Evolutionary conservation across 495 filamentous ascomycete species (phyloP).

Genomic region (Arthonia radiata): DNA sequence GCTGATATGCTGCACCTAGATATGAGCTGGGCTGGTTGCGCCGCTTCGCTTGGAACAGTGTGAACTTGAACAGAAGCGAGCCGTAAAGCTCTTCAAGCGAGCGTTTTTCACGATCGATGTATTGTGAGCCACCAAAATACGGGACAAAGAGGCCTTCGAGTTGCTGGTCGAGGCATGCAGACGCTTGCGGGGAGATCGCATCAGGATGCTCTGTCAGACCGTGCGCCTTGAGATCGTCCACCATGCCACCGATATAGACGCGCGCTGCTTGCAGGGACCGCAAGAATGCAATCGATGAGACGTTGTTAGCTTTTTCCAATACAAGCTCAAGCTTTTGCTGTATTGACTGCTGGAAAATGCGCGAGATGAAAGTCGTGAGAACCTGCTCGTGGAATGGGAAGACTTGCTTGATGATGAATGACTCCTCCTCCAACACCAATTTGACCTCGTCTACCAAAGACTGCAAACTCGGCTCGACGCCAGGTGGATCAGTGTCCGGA

Average conservation of each 20-base stretch:
- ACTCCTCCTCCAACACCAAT: slow-evolving; percentile 91
- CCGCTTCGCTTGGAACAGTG: slow-evolving; percentile 49
- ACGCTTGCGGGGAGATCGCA: slow-evolving; percentile 62
- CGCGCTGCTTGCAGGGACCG: slow-evolving; percentile 75
- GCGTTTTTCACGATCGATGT: slow-evolving; percentile 80
- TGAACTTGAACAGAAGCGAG: slow-evolving; percentile 85
- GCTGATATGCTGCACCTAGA: slow-evolving; percentile 70
- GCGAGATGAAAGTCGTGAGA: slow-evolving; percentile 68
- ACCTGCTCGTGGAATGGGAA: slow-evolving; percentile 95
- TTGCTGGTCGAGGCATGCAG: slow-evolving; percentile 76
- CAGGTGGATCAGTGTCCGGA: slow-evolving; percentile 72
- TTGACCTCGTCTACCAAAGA: slow-evolving; percentile 80
- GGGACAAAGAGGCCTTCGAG: slow-evolving; percentile 91
- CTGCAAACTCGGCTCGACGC: slow-evolving; percentile 78
- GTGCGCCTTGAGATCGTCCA: slow-evolving; percentile 85
- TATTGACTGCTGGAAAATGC: slow-evolving; percentile 81
- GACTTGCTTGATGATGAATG: slow-evolving; percentile 77
- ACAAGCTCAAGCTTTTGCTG: slow-evolving; percentile 94
- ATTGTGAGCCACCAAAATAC: slow-evolving; percentile 78
- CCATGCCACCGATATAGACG: slow-evolving; percentile 55
- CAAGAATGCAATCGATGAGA: slow-evolving; percentile 80
- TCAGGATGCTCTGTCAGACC: slow-evolving; percentile 90
- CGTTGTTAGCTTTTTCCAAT: slow-evolving; percentile 68
- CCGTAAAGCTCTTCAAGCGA: slow-evolving; percentile 82
- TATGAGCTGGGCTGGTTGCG: slow-evolving; percentile 69